Evolutionary conservation across 306 rosid genomes (phyloP), one percentile per base, ranked within the genome.

Genomic region (Purshia tridentata): DNA sequence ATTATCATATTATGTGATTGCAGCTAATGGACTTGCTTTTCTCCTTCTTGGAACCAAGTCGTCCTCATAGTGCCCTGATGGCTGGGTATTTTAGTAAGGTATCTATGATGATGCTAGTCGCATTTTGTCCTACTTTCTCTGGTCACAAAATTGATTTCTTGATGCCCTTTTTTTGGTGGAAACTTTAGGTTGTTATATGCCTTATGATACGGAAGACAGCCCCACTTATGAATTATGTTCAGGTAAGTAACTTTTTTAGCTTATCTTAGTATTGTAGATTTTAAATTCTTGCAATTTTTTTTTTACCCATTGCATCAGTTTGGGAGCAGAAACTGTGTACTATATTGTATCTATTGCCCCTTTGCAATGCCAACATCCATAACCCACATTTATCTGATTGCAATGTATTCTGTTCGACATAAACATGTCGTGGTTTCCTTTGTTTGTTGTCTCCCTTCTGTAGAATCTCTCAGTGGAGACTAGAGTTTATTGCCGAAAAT

Each of bases 81-180:
- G 99, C 99, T 76, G 99, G 99, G 61, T 95, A 95, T 86, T 95
- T 95, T 80, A 88, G 98, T 85, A 95, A 95, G 97, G 97, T 91
- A 70, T 59, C 12, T 45, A 20, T 5, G 16, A 16, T 11, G 65
- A 18, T 65, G 13, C 15, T 77, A 41, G 8, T 11, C 8, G 22
- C 40, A 12, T 22, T 77, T 67, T 48, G 70, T 71, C 56, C 47
- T 70, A 6, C 13, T 16, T 59, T 14, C 37, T 46, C 18, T 13
- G 4, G 22, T 77, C 13, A 8, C 53, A 67, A 47, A 8, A 60
- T 0, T 4, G 16, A 53, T 50, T 58, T 20, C 46, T 67, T 69
- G 49, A 76, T 75, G 60, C 56, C 20, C 12, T 12, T 72, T 78
- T 65, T 72, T 20, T 66, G 42, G 42, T 58, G 56, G 63, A 69